phyloP scores from a whole-genome alignment of 208 protist species.

The Lotmaria passim region DNA sequence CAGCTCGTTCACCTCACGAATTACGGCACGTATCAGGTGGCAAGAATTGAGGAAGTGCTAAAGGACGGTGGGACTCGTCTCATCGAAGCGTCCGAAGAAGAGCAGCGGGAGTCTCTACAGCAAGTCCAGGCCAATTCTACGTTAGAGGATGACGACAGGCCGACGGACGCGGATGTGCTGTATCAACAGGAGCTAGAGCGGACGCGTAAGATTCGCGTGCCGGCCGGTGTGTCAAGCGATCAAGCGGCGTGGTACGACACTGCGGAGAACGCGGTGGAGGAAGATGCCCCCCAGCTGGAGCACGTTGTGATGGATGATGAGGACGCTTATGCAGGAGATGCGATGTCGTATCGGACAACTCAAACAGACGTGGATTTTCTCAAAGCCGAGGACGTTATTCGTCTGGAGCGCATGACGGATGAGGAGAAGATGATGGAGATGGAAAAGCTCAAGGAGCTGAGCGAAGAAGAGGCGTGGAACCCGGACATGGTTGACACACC shows the following conservation, averaged over 20 bases:
- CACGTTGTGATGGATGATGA: conserved; percentile 42
- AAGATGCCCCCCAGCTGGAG: conserved; percentile 14
- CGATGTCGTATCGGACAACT: conserved; percentile 73
- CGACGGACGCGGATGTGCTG: conserved; percentile 74
- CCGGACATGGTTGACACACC: conserved; percentile 89
- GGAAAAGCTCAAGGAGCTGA: conserved; percentile 71
- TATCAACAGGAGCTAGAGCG: conserved; percentile 46
- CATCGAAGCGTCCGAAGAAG: conserved; percentile 55
- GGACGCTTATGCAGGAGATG: conserved; percentile 63
- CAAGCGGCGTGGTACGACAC: conserved; percentile 82
- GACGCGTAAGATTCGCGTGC: conserved; percentile 68
- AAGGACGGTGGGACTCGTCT: conserved; percentile 36
- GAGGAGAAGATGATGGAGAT: conserved; percentile 79
- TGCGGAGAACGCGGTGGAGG: conserved; percentile 55
- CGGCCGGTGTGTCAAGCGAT: conserved; percentile 70
- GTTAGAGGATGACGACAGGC: conserved; percentile 67
- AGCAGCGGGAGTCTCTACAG: conserved; percentile 71
- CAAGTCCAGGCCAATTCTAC: conserved; percentile 83
- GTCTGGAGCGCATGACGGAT: conserved; percentile 85
- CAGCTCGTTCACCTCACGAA: conserved; percentile 90
- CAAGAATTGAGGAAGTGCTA: conserved; percentile 46
- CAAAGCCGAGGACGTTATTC: conserved; percentile 80
- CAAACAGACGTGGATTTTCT: conserved; percentile 88
- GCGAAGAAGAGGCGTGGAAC: conserved; percentile 86
- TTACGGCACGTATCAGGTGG: conserved; percentile 87